These are phyloP conservation scores for Phytophthora brassicae DNA, from an alignment of 352 stramenopile genomes.

Conservation along the genomic window DNA sequence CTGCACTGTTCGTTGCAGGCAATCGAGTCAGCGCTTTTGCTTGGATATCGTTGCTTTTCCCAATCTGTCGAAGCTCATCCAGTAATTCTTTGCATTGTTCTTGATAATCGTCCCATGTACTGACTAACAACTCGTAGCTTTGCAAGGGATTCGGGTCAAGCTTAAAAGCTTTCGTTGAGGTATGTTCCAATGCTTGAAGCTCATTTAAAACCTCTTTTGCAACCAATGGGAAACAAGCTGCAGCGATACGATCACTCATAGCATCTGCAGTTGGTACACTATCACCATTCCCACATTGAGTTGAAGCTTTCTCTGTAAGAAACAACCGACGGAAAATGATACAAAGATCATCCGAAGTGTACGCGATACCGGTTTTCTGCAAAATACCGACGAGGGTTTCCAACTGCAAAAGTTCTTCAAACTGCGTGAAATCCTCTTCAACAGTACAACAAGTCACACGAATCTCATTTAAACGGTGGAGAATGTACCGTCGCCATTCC, in stretches of 20 bases:
- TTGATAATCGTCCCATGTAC: slow-evolving; percentile 61
- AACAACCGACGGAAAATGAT: slow-evolving; percentile 60
- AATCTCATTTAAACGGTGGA: slow-evolving; percentile 70
- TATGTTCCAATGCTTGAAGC: slow-evolving; percentile 44
- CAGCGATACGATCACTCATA: slow-evolving; percentile 65
- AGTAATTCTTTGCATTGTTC: slow-evolving; percentile 45
- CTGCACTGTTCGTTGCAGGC: slow-evolving; percentile 6
- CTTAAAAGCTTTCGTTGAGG: slow-evolving; percentile 39
- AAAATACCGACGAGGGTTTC: slow-evolving; percentile 55
- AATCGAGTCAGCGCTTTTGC: slow-evolving; percentile 39
- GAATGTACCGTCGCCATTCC: slow-evolving; percentile 75
- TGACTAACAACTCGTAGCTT: slow-evolving; percentile 58
- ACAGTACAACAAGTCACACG: slow-evolving; percentile 57
- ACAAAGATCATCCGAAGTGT: slow-evolving; percentile 64
- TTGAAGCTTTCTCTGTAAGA: slow-evolving; percentile 42
- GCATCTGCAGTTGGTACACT: slow-evolving; percentile 6
- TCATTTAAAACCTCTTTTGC: slow-evolving; percentile 47
- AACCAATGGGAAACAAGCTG: slow-evolving; percentile 59
- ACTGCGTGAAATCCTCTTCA: slow-evolving; percentile 57
- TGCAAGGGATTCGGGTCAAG: slow-evolving; percentile 37
- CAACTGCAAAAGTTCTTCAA: slow-evolving; percentile 53
- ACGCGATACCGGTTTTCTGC: slow-evolving; percentile 47
- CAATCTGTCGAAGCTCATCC: slow-evolving; percentile 55
- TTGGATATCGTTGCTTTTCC: slow-evolving; percentile 70
- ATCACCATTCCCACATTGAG: not conserved